Evolutionary conservation across 495 filamentous ascomycete species (phyloP).

Genomic region (Diplogelasinospora grovesii): DNA sequence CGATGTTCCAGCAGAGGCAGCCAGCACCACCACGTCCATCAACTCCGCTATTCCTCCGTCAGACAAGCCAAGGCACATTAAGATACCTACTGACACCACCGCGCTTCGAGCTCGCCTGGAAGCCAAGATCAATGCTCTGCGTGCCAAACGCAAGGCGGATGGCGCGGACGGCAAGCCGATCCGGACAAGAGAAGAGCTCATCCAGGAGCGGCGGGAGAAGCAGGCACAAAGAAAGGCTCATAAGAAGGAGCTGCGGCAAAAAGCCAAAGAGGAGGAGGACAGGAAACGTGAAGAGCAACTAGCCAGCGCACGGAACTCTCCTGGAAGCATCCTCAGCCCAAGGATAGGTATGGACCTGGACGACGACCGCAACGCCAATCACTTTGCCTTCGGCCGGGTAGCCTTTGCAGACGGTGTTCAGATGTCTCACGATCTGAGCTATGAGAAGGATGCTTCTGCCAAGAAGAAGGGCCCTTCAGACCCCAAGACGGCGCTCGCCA

Average conservation of each 20-base stretch:
- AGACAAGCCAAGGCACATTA: slow-evolving; percentile 47
- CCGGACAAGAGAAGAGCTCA: slow-evolving; percentile 76
- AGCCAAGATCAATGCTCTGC: slow-evolving; percentile 73
- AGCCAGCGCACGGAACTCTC: slow-evolving; percentile 53
- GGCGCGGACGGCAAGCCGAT: slow-evolving; percentile 71
- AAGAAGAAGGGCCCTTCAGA: slow-evolving; percentile 76
- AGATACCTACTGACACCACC: slow-evolving; percentile 55
- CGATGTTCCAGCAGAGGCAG: slow-evolving; percentile 30
- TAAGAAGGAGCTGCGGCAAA: slow-evolving; percentile 72
- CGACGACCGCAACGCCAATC: slow-evolving; percentile 42
- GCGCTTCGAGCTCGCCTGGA: slow-evolving; percentile 67
- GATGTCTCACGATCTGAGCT: slow-evolving; percentile 57
- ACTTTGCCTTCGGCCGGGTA: slow-evolving; percentile 81
- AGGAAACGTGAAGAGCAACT: slow-evolving; percentile 61
- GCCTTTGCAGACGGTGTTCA: slow-evolving; percentile 79
- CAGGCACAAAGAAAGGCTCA: slow-evolving; percentile 76
- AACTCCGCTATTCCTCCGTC: slow-evolving; percentile 60
- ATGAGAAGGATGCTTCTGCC: slow-evolving; percentile 39
- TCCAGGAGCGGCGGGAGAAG: slow-evolving; percentile 81
- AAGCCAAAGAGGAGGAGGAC: slow-evolving; percentile 70
- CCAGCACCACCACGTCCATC: slow-evolving; percentile 64
- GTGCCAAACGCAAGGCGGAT: slow-evolving; percentile 75
- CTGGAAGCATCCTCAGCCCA: slow-evolving; percentile 54
- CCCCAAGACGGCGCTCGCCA: slow-evolving; percentile 61
- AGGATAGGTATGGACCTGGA: slow-evolving; percentile 58